Conservation (phyloP, 257 asterid genomes). For the Gentiana dahurica region DNA sequence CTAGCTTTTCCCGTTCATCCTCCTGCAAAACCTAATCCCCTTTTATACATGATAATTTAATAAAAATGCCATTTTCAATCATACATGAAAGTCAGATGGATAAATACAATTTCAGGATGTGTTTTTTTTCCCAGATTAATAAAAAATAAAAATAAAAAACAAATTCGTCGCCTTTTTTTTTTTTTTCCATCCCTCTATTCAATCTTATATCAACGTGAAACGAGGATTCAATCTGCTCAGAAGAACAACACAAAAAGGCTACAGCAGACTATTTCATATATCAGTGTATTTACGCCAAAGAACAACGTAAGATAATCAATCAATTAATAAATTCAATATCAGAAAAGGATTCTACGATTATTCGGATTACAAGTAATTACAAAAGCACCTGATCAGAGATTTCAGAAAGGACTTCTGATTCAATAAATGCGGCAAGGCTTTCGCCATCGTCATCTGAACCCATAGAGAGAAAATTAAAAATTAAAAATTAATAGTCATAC, state of each 20-base stretch:
- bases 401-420: conserved; percentile 62
- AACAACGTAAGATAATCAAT: not conserved
- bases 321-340: too few species aligned
- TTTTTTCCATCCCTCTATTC: not conserved
- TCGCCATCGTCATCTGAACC: conserved; percentile 88
- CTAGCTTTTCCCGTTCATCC: conserved; percentile 13
- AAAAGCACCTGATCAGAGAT: conserved; percentile 53
- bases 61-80: too few species aligned
- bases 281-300: not conserved
- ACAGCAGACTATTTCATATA: not conserved
- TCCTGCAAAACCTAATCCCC: not conserved
- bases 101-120: too few species aligned
- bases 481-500: too few species aligned
- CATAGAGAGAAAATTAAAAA: conserved; percentile 16
- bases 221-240: not conserved
- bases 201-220: not conserved
- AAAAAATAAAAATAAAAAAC: not conserved
- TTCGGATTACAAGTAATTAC: too few species aligned
- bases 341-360: too few species aligned
- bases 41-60: too few species aligned
- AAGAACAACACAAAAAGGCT: not conserved
- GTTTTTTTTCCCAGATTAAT: too few species aligned
- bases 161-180: not conserved
- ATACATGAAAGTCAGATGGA: too few species aligned
- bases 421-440: conserved; percentile 69